Evolutionary conservation across 352 stramenopile genomes (phyloP), one percentile per base, ranked within the genome.

Genomic region (Phytopythium boreale): DNA sequence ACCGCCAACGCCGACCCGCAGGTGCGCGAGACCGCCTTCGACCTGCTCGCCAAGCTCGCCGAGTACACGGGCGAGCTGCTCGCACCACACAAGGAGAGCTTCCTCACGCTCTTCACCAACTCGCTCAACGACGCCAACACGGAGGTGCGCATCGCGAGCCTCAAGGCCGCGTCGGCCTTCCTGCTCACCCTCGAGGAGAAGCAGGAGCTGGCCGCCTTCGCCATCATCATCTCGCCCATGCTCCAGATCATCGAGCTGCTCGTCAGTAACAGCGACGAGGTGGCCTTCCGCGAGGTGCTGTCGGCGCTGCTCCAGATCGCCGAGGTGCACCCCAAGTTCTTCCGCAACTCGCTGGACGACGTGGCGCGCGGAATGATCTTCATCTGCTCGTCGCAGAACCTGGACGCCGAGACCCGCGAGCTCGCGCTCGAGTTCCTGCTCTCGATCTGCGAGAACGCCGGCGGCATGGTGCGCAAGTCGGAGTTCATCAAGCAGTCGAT

Each of bases 381-480:
- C 58, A 77, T 94, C 62, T 80, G 76, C 55, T 84, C 80, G 49
- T 71, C 81, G 29, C 79, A 89, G 57, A 67, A 75, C 34, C 64
- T 94, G 9, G 85, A 92, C 63, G 65, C 72, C 14, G 87, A 94
- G 56, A 92, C 84, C 17, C 85, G 87, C 47, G 82, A 92, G 55
- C 77, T 96, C 22, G 84, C 82, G 20, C 76, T 94, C 24, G 87
- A 96, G 67, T 92, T 94, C 65, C 58, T 96, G 44, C 75, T 96
- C 20, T 88, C 84, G 36, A 64, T 96, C 20, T 88, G 80, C 49
- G 86, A 93, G 61, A 89, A 92, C 56, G 87, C 87, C 37, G 86
- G 86, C 39, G 83, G 81, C 46, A 91, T 92, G 79, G 81, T 91
- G 49, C 85, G 85, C 80, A 94, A 96, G 73, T 81, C 74, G 39